phyloP scores from a whole-genome alignment of 202 grass and related monocot species.

The Panicum virgatum region DNA sequence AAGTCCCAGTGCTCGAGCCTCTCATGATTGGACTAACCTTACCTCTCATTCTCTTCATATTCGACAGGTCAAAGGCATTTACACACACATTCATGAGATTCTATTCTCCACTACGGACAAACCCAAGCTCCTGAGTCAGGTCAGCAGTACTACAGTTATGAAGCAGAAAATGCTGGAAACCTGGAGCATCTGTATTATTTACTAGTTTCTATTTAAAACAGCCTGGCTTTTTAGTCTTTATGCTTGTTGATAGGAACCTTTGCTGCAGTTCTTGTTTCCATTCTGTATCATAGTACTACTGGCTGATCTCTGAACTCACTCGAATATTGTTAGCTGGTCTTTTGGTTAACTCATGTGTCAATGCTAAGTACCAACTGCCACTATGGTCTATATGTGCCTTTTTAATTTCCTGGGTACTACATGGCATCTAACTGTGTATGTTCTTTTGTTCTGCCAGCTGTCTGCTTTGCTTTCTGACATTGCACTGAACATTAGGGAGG shows the following conservation, averaged over 20 bases:
- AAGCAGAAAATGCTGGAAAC: not conserved
- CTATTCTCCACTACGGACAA: constrained; percentile 71
- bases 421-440: constrained; percentile 28
- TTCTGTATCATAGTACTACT: not conserved
- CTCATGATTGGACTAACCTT: constrained; percentile 25
- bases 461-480: constrained; percentile 77
- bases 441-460: constrained; percentile 52
- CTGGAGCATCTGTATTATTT: not conserved
- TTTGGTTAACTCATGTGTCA: not conserved
- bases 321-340: not conserved
- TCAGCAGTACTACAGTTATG: constrained; percentile 17
- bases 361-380: constrained; percentile 19
- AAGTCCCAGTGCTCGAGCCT: not conserved
- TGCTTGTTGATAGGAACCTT: not conserved
- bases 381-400: not conserved
- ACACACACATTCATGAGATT: constrained; percentile 71
- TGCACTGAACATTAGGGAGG: constrained; percentile 82
- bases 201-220: not conserved
- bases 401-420: not conserved
- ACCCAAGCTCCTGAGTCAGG: constrained; percentile 76
- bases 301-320: not conserved
- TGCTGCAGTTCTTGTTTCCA: not conserved
- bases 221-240: constrained; percentile 1
- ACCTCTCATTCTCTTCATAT: constrained; percentile 11
- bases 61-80: constrained; percentile 54